Percentiles rank a stretch among this genome's conserved stretches.
Conservation (phyloP, 768 basidiomycete species). For the Leccinum ochraceum region DNA sequence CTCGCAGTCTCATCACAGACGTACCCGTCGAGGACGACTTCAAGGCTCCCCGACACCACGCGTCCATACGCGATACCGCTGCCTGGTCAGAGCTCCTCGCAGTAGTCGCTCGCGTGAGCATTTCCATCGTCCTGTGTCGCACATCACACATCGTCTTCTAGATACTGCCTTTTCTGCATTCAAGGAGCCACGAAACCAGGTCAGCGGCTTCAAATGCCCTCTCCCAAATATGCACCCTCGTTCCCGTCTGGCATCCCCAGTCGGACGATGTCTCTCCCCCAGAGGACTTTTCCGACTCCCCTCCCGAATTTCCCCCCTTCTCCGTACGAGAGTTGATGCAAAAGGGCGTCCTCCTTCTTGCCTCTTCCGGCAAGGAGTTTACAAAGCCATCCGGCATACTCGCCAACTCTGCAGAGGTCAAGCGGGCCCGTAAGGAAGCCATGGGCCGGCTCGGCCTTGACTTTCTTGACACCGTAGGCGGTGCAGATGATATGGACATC, state of each 20-base stretch:
- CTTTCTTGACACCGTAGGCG: constrained; percentile 74
- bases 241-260: constrained; percentile 71
- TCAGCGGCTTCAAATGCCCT: constrained; percentile 87
- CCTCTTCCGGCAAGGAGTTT: constrained; percentile 95
- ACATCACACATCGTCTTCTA: constrained; percentile 32
- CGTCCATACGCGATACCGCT: constrained; percentile 59
- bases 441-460: constrained; percentile 87
- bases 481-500: constrained; percentile 77
- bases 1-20: constrained; percentile 81
- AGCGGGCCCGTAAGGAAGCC: constrained; percentile 84
- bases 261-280: constrained; percentile 28
- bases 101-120: constrained; percentile 80
- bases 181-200: constrained; percentile 90
- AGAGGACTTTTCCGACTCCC: constrained; percentile 28
- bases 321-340: constrained; percentile 75
- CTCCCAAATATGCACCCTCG: constrained; percentile 80
- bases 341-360: constrained; percentile 78
- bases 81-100: constrained; percentile 92
- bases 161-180: constrained; percentile 90
- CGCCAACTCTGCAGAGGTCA: constrained; percentile 75
- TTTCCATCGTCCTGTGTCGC: background rate
- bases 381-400: constrained; percentile 70
- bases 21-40: constrained; percentile 79
- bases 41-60: constrained; percentile 59
- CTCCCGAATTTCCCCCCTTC: constrained; percentile 71